Conservation (phyloP, 306 rosid species). For the Quercus wislizeni region DNA sequence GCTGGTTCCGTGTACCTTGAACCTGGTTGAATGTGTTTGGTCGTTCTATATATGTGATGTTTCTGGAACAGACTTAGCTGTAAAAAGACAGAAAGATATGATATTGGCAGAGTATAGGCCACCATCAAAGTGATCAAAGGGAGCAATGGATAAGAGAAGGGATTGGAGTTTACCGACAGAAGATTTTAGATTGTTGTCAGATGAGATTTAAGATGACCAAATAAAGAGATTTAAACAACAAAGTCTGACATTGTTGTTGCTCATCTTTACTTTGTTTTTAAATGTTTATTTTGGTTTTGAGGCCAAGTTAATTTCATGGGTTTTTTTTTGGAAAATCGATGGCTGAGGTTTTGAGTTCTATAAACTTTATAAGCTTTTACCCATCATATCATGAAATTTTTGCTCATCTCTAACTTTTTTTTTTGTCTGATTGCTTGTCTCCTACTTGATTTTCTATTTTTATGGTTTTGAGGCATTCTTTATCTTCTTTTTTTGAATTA, state of each 20-base stretch:
- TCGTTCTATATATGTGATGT: constrained; percentile 46
- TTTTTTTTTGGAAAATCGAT: constrained; percentile 24
- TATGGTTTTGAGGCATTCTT: too few species aligned
- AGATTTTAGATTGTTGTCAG: constrained; percentile 60
- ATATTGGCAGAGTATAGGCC: constrained; percentile 72
- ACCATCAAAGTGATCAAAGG: constrained; percentile 45
- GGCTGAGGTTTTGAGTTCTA: constrained; percentile 57
- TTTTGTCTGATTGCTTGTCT: neutral
- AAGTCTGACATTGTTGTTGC: constrained; percentile 66
- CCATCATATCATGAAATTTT: constrained; percentile 43
- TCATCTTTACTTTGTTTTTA: constrained; percentile 33
- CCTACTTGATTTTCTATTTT: too few species aligned
- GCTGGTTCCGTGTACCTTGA: constrained; percentile 74
- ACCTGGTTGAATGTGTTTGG: constrained; percentile 43
- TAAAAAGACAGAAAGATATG: constrained; percentile 51
- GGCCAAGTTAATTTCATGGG: constrained; percentile 33
- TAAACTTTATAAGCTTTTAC: constrained; percentile 30
- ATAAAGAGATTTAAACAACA: constrained; percentile 55
- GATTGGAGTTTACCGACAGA: constrained; percentile 55
- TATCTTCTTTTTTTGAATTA: too few species aligned
- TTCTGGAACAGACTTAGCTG: constrained; percentile 75
- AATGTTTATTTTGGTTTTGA: constrained; percentile 30
- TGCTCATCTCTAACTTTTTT: neutral
- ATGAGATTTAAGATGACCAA: constrained; percentile 66
- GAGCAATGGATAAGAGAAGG: constrained; percentile 59